These are phyloP conservation scores for Juncus effusus DNA, from an alignment of 176 grass and related monocot genomes.

Conservation along the genomic window DNA sequence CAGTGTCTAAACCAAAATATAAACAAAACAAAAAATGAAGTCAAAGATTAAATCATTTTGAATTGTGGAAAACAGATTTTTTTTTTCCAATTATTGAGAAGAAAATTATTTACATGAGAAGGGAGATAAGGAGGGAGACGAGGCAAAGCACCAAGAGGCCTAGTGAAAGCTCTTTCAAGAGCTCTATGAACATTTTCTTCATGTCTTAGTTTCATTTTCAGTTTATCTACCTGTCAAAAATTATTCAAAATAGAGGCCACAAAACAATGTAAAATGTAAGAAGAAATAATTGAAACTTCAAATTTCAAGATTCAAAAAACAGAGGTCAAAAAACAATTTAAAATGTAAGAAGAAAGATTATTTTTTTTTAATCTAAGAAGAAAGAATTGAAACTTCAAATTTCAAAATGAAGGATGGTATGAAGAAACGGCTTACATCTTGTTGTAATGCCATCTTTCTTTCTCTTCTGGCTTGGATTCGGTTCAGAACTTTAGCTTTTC, in stretches of 20 bases:
- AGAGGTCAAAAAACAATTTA: slow-evolving; percentile 12
- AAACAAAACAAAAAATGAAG: slow-evolving; percentile 23
- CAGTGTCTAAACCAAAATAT: slow-evolving; percentile 50
- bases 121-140: slow-evolving; percentile 91
- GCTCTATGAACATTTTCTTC: slow-evolving; percentile 99
- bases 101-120: slow-evolving; percentile 48
- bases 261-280: slow-evolving; percentile 2
- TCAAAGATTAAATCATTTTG: background rate
- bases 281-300: slow-evolving; percentile 3
- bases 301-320: background rate
- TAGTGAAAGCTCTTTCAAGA: slow-evolving; percentile 85
- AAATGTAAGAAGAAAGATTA: background rate
- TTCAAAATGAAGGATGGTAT: background rate
- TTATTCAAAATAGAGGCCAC: slow-evolving; percentile 16
- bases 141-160: slow-evolving; percentile 90
- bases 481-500: slow-evolving; percentile 27
- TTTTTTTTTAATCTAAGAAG: background rate
- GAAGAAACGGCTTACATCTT: slow-evolving; percentile 61
- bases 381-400: slow-evolving; percentile 6
- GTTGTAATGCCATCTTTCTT: slow-evolving; percentile 80
- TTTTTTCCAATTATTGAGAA: background rate
- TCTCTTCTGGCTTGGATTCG: slow-evolving; percentile 68
- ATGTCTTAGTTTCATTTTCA: slow-evolving; percentile 88
- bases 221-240: slow-evolving; percentile 76
- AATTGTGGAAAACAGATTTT: background rate